Evolutionary conservation across 1,139 yeast genomes (phyloP), one percentile per base, ranked within the genome.

Genomic region (Yamadazyma triangularis): DNA sequence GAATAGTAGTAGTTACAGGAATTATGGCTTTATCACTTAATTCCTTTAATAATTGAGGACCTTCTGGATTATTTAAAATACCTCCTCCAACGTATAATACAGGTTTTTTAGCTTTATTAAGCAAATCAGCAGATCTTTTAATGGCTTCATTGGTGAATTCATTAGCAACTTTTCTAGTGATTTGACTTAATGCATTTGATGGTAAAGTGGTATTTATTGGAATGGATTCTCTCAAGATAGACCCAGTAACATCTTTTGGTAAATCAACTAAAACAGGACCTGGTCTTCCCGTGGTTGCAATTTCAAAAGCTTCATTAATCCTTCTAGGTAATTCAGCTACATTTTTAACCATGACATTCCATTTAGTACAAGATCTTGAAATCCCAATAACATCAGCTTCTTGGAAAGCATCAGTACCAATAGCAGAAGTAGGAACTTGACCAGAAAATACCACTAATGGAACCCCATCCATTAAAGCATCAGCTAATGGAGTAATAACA

Each of bases 341-440:
- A 54, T 77, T 77, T 60, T 86, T 91, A 36, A 91, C 97, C 97
- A 91, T 91, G 26, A 89, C 97, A 56, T 93, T 93, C 98, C 98
- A 91, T 60, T 91, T 91, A 38, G 98, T 88, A 69, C 98, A 91
- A 10, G 96, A 80, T 58, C 98, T 77, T 5, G 97, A 86, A 51
- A 91, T 91, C 50, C 98, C 98, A 31, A 91, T 77, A 34, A 91
- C 94, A 55, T 91, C 98, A 28, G 98, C 98, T 67, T 91, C 98
- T 67, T 91, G 98, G 80, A 91, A 91, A 24, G 97, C 95, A 60
- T 91, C 98, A 13, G 97, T 88, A 51, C 98, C 98, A 50, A 91
- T 89, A 31, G 96, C 91, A 33, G 82, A 65, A 26, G 98, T 91
- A 37, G 96, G 87, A 24, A 91, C 98, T 72, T 91, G 98, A 38